Percentiles rank a stretch among this genome's conserved stretches.
Evolutionary conservation across 805 yeast genomes (phyloP).

Genomic region (Candida koratica): DNA sequence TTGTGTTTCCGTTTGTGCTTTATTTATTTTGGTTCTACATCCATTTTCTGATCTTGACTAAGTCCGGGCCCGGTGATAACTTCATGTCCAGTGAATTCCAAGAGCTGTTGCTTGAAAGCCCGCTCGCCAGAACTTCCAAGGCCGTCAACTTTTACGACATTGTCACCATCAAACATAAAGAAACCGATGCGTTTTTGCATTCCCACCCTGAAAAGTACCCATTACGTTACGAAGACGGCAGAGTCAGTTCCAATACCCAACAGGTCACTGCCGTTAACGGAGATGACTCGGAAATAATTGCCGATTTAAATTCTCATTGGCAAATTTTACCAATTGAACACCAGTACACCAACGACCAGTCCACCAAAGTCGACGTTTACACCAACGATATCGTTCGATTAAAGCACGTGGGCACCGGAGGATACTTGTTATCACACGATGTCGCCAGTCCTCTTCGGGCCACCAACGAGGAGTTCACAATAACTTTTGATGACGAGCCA

Average conservation of each 20-base stretch:
- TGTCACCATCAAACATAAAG: constrained; percentile 75
- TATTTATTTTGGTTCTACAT: constrained; percentile 88
- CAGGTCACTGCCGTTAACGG: constrained; percentile 69
- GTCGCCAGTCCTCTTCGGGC: constrained; percentile 92
- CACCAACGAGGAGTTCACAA: constrained; percentile 91
- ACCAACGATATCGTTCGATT: constrained; percentile 77
- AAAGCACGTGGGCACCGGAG: constrained; percentile 75
- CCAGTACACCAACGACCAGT: constrained; percentile 34
- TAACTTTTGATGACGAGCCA: constrained; percentile 61
- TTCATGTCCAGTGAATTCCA: constrained; percentile 96
- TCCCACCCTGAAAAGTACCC: constrained; percentile 80
- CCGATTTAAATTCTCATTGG: constrained; percentile 77
- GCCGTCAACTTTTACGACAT: constrained; percentile 72
- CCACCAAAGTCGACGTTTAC: constrained; percentile 47
- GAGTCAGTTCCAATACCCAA: constrained; percentile 91
- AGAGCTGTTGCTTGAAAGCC: constrained; percentile 83
- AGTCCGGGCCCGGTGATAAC: constrained; percentile 93
- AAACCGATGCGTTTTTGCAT: constrained; percentile 74
- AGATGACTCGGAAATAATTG: constrained; percentile 33
- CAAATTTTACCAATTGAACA: constrained; percentile 62
- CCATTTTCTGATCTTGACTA: constrained; percentile 76
- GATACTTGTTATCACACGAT: constrained; percentile 83
- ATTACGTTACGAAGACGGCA: constrained; percentile 91
- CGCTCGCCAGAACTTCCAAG: constrained; percentile 65
- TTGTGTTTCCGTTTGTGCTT: constrained; percentile 75